These are phyloP conservation scores for Russula earlei DNA, from an alignment of 768 basidiomycete genomes.

Conservation along the genomic window DNA sequence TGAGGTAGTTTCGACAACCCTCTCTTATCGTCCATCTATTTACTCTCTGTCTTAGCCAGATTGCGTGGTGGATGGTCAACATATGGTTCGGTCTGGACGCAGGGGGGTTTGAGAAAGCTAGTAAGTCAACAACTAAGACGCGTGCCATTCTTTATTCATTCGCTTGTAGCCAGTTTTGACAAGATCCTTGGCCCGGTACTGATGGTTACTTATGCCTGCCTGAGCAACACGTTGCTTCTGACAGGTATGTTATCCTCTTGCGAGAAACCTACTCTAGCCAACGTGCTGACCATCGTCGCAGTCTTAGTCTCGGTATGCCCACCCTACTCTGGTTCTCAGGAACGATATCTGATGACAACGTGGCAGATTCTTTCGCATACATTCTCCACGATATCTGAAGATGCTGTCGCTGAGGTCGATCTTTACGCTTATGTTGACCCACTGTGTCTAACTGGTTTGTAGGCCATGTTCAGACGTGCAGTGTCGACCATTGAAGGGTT, in stretches of 20 bases:
- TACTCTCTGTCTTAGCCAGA: constrained; percentile 34
- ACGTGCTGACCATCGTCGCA: constrained; percentile 5
- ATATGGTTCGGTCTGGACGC: constrained; percentile 95
- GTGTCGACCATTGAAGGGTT: constrained; percentile 93
- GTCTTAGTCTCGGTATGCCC: constrained; percentile 8
- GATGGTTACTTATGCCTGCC: constrained; percentile 83
- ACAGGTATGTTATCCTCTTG: constrained; percentile 48
- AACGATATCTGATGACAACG: neutral
- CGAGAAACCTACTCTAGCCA: neutral
- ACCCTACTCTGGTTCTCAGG: neutral
- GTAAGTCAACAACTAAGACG: constrained; percentile 36
- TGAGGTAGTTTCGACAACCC: constrained; percentile 27
- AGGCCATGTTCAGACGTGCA: constrained; percentile 93
- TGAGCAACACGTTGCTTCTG: constrained; percentile 86
- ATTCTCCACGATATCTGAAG: constrained; percentile 86
- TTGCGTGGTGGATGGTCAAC: constrained; percentile 94
- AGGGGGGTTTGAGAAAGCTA: constrained; percentile 71
- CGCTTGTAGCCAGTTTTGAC: constrained; percentile 70
- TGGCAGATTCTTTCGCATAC: constrained; percentile 86
- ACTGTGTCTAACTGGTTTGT: constrained; percentile 1
- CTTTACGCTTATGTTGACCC: neutral
- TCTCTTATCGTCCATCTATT: neutral
- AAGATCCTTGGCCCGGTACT: constrained; percentile 84
- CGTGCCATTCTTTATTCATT: constrained; percentile 6
- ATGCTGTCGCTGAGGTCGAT: constrained; percentile 81